Evolutionary conservation across 2,329 filamentous ascomycete genomes (phyloP), one percentile per base, ranked within the genome.

Genomic region (Hymenoscyphus infarciens): DNA sequence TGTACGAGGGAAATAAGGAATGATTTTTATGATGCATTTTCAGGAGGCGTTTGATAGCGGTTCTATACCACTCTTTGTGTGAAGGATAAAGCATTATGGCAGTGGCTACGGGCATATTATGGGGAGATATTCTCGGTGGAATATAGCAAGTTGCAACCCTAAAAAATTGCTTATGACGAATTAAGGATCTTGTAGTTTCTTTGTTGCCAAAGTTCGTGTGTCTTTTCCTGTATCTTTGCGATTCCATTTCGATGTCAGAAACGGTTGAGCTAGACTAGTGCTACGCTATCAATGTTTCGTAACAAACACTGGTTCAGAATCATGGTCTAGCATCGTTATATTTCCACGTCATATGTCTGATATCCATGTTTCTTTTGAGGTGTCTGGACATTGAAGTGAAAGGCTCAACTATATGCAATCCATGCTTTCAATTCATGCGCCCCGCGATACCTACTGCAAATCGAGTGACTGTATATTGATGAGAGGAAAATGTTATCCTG

Each of bases 21-120:
- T 58, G 56, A 49, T 49, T 62, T 49, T 33, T 29, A 59, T 31
- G 56, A 59, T 56, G 45, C 49, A 52, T 57, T 57, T 57, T 57
- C 56, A 33, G 29, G 27, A 56, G 54, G 54, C 54, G 54, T 56
- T 56, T 56, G 29, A 39, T 57, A 57, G 33, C 56, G 56, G 33
- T 57, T 55, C 15, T 57, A 57, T 57, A 57, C 55, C 55, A 57
- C 29, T 33, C 27, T 56, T 27, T 57, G 31, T 33, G 53, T 55
- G 53, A 55, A 33, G 53, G 53, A 55, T 55, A 33, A 52, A 52
- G 45, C 45, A 52, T 52, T 52, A 22, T 35, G 35, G 35, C 19
- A 52, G 45, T 52, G 25, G 45, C 19, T 13, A 52, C 13, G 45
- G 45, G 19, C 19, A 52, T 22, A 52, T 11, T 52, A 38, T 52